Evolutionary conservation across 2,329 filamentous ascomycete species (phyloP).

Genomic region (Curvularia verruculosa): DNA sequence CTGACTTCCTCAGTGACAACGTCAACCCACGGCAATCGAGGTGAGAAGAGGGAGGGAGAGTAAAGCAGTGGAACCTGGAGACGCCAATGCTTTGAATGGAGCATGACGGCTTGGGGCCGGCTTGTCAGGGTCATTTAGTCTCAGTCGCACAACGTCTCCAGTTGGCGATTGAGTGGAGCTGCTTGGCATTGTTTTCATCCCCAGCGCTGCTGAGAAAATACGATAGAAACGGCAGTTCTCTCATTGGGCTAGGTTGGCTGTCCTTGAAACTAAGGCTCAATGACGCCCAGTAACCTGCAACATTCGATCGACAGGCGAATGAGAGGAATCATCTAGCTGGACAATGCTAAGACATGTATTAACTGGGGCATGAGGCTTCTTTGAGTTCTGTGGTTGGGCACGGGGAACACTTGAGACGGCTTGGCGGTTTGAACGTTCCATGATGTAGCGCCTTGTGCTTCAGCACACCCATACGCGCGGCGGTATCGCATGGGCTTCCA

Average conservation of each 20-base stretch:
- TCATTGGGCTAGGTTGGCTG: slow-evolving; percentile 27
- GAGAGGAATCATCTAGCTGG: slow-evolving; percentile 1
- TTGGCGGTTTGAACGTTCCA: slow-evolving; percentile 33
- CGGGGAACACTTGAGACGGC: slow-evolving; percentile 29
- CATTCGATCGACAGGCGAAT: slow-evolving; percentile 17
- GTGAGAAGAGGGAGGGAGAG: slow-evolving; percentile 25
- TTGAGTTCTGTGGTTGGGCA: slow-evolving; percentile 24
- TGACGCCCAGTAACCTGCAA: slow-evolving; percentile 17
- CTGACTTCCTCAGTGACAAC: slow-evolving; percentile 20
- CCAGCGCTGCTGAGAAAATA: slow-evolving; percentile 8
- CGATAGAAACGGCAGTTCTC: slow-evolving; percentile 23
- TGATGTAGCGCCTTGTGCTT: slow-evolving; percentile 34
- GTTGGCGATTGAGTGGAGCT: slow-evolving; percentile 24
- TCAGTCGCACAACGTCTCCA: slow-evolving; percentile 37
- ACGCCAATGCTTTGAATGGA: slow-evolving; percentile 41
- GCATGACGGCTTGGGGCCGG: slow-evolving; percentile 24
- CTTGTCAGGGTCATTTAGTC: slow-evolving; percentile 21
- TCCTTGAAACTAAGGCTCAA: slow-evolving; percentile 33
- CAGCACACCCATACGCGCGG: slow-evolving; percentile 19
- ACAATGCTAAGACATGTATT: slow-evolving; percentile 5
- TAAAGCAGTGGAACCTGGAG: slow-evolving; percentile 30
- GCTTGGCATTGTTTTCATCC: slow-evolving; percentile 15
- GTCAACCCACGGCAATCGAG: slow-evolving; percentile 22
- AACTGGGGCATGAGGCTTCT: slow-evolving; percentile 9
- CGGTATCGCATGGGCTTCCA: slow-evolving; percentile 4